These are phyloP conservation scores for Hygrophila difformis DNA, from an alignment of 257 asterid genomes.

Conservation along the genomic window DNA sequence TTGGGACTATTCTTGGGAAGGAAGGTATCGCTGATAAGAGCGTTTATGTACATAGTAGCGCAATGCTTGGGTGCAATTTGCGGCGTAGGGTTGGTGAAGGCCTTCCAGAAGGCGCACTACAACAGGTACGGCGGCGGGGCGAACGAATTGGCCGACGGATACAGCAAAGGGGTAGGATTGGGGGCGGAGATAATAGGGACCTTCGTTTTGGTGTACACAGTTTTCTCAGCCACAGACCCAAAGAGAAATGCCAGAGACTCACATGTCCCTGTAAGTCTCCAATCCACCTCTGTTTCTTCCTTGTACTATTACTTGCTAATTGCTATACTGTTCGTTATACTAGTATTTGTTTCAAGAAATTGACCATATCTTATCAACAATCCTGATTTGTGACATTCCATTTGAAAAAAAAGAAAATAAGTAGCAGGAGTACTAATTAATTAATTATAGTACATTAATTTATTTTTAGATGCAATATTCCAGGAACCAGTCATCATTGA, in stretches of 20 bases:
- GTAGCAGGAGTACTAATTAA: too few species aligned
- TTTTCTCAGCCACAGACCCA: slow-evolving; percentile 82
- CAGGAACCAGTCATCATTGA: too few species aligned
- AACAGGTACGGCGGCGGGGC: slow-evolving; percentile 57
- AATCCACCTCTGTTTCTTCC: too few species aligned
- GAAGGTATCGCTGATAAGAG: slow-evolving; percentile 66
- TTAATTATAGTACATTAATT: too few species aligned
- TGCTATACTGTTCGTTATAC: too few species aligned
- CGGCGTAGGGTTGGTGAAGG: slow-evolving; percentile 75
- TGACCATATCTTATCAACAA: too few species aligned
- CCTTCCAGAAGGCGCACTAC: slow-evolving; percentile 46
- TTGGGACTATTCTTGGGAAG: slow-evolving; percentile 69
- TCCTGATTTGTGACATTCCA: too few species aligned
- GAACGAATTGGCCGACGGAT: slow-evolving; percentile 36
- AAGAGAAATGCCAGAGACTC: slow-evolving; percentile 82
- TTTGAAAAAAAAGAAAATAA: too few species aligned
- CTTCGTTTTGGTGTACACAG: slow-evolving; percentile 77
- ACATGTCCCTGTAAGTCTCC: slow-evolving; percentile 73
- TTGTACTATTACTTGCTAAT: too few species aligned
- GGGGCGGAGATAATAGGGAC: slow-evolving; percentile 88
- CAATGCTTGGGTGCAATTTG: slow-evolving; percentile 75
- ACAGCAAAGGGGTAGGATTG: slow-evolving; percentile 58
- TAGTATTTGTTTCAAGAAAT: too few species aligned
- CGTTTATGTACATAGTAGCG: slow-evolving; percentile 55
- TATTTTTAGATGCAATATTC: too few species aligned